These are phyloP conservation scores for Plantago major DNA, from an alignment of 257 asterid species.

Conservation along the genomic window DNA sequence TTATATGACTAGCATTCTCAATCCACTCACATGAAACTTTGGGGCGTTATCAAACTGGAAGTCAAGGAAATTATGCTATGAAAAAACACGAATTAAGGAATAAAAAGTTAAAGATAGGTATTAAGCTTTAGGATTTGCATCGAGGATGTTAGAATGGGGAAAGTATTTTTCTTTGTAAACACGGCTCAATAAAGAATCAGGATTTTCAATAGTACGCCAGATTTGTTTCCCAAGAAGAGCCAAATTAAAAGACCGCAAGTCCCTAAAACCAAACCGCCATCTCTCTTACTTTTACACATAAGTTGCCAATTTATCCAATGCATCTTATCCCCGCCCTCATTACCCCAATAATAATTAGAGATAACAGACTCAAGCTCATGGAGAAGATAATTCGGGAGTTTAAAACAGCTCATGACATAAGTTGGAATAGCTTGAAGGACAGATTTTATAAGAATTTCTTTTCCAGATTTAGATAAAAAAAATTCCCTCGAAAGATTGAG, in stretches of 20 bases:
- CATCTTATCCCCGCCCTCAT: neutral
- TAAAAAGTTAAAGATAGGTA: no score
- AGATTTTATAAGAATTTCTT: neutral
- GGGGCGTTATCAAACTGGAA: no score
- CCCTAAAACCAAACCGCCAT: neutral
- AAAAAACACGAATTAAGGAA: no score
- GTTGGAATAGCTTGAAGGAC: neutral
- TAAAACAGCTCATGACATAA: neutral
- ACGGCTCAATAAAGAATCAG: no score
- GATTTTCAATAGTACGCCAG: neutral
- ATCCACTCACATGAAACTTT: no score
- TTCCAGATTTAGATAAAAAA: neutral
- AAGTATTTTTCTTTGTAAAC: no score
- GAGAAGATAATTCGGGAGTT: neutral
- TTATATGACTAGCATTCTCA: no score
- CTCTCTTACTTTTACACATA: neutral
- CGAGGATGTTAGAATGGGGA: no score
- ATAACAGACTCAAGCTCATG: neutral
- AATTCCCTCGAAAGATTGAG: neutral
- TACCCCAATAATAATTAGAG: neutral
- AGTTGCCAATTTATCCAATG: neutral
- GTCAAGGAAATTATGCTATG: no score
- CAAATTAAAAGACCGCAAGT: no score
- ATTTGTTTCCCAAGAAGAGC: neutral
- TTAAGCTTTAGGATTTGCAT: no score